Percentiles rank a stretch among this genome's conserved stretches.
Evolutionary conservation across 805 yeast genomes (phyloP).

Genomic region (Sporopachydermia quercuum): DNA sequence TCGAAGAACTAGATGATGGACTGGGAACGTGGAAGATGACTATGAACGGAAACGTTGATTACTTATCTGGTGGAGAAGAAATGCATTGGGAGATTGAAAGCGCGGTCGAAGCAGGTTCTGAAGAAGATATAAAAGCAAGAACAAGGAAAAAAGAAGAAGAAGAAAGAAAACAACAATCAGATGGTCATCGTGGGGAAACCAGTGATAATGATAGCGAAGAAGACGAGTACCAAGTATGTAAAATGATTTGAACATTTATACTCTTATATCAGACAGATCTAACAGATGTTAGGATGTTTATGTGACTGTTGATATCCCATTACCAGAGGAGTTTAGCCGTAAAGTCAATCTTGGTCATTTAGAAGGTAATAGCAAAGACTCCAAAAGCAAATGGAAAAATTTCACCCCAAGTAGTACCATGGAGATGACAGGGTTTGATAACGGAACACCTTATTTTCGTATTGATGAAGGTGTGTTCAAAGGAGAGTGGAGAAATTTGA

Average conservation of each 20-base stretch:
- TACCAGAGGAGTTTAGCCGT: constrained; percentile 5
- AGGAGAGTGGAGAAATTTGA: constrained; percentile 62
- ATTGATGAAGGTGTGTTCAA: constrained; percentile 46
- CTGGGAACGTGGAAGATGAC: constrained; percentile 40
- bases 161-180: constrained; percentile 8
- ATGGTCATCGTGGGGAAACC: too few species aligned
- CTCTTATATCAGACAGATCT: constrained; percentile 10
- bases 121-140: constrained; percentile 62
- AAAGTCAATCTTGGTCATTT: constrained; percentile 1
- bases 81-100: constrained; percentile 61
- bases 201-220: constrained; percentile 6
- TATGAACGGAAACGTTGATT: constrained; percentile 62
- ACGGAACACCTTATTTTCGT: constrained; percentile 39
- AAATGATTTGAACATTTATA: neutral
- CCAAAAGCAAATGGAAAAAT: constrained; percentile 1
- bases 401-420: constrained; percentile 16
- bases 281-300: constrained; percentile 23
- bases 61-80: constrained; percentile 67
- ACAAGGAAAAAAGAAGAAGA: constrained; percentile 12
- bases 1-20: constrained; percentile 10
- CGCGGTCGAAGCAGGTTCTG: constrained; percentile 79
- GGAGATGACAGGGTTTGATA: constrained; percentile 41
- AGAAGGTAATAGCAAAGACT: constrained; percentile 3
- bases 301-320: constrained; percentile 34
- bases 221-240: constrained; percentile 7